Conservation (phyloP, 805 yeast species). For the Jamesozyma lodderae region DNA sequence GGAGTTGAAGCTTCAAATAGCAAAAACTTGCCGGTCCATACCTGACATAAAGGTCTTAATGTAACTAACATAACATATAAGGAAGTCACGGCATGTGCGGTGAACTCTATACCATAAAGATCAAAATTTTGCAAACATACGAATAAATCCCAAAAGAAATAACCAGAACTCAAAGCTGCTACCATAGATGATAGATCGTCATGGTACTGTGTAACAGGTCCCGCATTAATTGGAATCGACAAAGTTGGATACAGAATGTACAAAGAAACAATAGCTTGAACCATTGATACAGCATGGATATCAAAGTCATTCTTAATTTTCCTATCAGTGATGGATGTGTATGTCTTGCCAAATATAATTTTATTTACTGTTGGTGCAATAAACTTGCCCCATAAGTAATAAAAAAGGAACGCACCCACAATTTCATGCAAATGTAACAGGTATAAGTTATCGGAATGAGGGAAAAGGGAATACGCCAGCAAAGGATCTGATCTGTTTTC, state of each 20-base stretch:
- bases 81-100: slow-evolving; percentile 79
- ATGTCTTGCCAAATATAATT: slow-evolving; percentile 42
- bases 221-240: slow-evolving; percentile 34
- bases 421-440: slow-evolving; percentile 72
- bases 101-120: slow-evolving; percentile 72
- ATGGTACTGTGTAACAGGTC: slow-evolving; percentile 54
- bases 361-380: slow-evolving; percentile 46
- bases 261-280: slow-evolving; percentile 67
- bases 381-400: slow-evolving; percentile 41
- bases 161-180: slow-evolving; percentile 66
- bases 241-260: slow-evolving; percentile 51
- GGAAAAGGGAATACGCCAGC: slow-evolving; percentile 22
- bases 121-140: slow-evolving; percentile 57
- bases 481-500: slow-evolving; percentile 25
- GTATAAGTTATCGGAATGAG: slow-evolving; percentile 33
- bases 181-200: slow-evolving; percentile 72
- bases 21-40: slow-evolving; percentile 75
- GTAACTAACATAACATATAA: slow-evolving; percentile 59
- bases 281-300: slow-evolving; percentile 81
- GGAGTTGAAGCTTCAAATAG: slow-evolving; percentile 87
- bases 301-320: slow-evolving; percentile 67
- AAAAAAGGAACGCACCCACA: slow-evolving; percentile 48
- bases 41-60: slow-evolving; percentile 65
- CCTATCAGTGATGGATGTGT: slow-evolving; percentile 36
- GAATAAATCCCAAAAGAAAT: slow-evolving; percentile 81